These are phyloP conservation scores for Calonectria montana DNA, from an alignment of 2,329 filamentous ascomycete genomes.

Conservation along the genomic window DNA sequence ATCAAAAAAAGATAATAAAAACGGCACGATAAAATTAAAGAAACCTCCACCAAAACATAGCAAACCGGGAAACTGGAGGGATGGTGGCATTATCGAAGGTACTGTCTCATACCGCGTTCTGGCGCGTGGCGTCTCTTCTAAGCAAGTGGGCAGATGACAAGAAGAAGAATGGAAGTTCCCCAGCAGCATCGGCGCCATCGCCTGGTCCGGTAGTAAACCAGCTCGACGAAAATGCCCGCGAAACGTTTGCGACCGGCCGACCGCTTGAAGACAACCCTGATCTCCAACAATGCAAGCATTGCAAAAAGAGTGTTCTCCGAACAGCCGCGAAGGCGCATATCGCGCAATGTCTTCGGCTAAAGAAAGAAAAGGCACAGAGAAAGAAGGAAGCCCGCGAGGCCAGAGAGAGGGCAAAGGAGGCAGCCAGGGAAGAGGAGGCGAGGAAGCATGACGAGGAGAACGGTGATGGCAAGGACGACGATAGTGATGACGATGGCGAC, in stretches of 20 bases:
- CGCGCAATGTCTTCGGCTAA: conserved; percentile 83
- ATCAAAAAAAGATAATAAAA: conserved; percentile 65
- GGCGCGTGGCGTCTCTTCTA: conserved; percentile 12
- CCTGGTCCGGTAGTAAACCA: conserved; percentile 71
- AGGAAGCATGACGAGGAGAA: conserved; percentile 63
- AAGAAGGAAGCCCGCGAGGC: conserved; percentile 82
- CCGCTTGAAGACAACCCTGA: conserved; percentile 85
- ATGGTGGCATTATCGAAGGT: conserved; percentile 74
- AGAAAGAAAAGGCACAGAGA: conserved; percentile 82
- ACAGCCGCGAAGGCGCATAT: conserved; percentile 83
- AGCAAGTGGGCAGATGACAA: conserved; percentile 60
- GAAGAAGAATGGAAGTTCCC: conserved; percentile 60
- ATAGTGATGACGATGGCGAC: conserved; percentile 56
- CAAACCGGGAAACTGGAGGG: conserved; percentile 78
- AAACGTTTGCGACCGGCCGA: conserved; percentile 84
- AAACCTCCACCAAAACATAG: conserved; percentile 70
- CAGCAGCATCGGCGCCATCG: conserved; percentile 56
- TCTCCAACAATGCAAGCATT: conserved; percentile 90
- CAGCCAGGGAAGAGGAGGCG: conserved; percentile 67
- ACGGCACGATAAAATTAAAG: conserved; percentile 70
- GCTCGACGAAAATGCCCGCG: conserved; percentile 80
- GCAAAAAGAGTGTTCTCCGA: conserved; percentile 87
- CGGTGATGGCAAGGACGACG: conserved; percentile 61
- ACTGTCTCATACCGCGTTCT: conserved; percentile 39
- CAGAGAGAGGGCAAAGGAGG: conserved; percentile 72